Conservation (phyloP, 192 early-diverging fungal genomes). For the Coemansia sp. region DNA sequence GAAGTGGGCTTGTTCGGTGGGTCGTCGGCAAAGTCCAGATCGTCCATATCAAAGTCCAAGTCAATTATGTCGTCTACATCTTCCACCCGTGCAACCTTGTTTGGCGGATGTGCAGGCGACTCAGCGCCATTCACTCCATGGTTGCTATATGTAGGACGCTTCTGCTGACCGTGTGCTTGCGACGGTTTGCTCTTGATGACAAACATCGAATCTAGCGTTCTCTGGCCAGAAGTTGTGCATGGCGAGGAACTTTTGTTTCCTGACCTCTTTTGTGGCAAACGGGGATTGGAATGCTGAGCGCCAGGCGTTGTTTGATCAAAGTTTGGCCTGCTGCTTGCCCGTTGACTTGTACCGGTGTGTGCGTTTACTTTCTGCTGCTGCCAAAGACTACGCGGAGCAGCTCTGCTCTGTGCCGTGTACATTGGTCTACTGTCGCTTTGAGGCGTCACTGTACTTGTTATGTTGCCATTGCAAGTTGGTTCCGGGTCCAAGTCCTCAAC, state of each 20-base stretch:
- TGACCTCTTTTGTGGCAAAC: no score
- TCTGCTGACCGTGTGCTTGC: neutral
- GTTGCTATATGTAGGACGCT: conserved; percentile 6
- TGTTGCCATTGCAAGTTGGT: neutral
- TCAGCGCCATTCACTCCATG: conserved; percentile 1
- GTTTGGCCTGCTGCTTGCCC: no score
- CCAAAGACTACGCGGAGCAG: neutral
- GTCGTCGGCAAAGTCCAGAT: conserved; percentile 15
- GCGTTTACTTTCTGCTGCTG: neutral
- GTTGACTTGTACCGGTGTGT: neutral
- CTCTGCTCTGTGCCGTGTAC: conserved; percentile 3
- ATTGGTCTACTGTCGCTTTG: conserved; percentile 7
- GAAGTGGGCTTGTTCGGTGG: no score
- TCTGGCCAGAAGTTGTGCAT: conserved; percentile 18
- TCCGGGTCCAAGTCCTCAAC: conserved; percentile 20
- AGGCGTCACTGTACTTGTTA: neutral
- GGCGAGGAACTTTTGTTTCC: neutral
- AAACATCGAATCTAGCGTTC: conserved; percentile 44
- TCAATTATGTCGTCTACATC: conserved; percentile 22
- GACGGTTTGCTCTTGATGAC: conserved; percentile 1
- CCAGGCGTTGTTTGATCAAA: no score
- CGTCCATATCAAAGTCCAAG: conserved; percentile 20
- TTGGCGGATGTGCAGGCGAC: conserved; percentile 11
- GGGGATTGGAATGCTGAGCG: no score
- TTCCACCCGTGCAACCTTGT: conserved; percentile 11